Base-by-base conservation (phyloP, 495 filamentous ascomycete species). In the Cenococcum geophilum region DNA sequence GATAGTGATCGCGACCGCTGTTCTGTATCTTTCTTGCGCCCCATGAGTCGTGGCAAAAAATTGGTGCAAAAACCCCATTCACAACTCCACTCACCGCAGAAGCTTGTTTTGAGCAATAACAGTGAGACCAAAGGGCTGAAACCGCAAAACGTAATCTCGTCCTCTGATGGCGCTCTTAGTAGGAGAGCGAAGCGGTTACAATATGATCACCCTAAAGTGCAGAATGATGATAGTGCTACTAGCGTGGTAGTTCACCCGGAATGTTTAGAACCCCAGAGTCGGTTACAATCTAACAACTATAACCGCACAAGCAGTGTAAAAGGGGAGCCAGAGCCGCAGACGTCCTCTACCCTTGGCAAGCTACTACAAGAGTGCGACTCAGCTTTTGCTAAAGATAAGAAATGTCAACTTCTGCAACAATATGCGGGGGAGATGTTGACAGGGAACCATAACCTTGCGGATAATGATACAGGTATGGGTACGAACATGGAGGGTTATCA, bases 331-430 rank as follows among this genome's bases (percentile, higher is more conserved):
- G 54, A 56, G 14, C 27, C 54, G 9, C 21, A 37, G 12, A 56
- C 54, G 2, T 56, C 54, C 23, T 56, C 54, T n/a, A 20, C 54
- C 8, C 23, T 56, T 0, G 32, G 54, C 4, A 37, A 56, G 16
- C 18, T 56, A 32, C 54, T 56, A 27, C 34, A 16, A 56, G 34
- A 43, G n/a, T 56, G 54, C n/a, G 54, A 56, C 16, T 37, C 54
- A 4, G 54, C 54, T 40, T 34, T 37, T 56, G 32, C 49, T 8
- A 18, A 52, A 32, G 25, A 52, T 14, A 23, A 9, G 21, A 32
- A 16, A 25, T 52, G 49, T 16, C 3, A 45, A 45, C 14, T 18
- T 4, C 1, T 10, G 11, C 40, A 45, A 4, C 40, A 18, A 18
- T 16, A 45, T 45, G 12, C 40, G 40, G 40, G 18, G 18, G 40